Evolutionary conservation across 169 alveolate species (phyloP).

Genomic region (Babesia sp.): DNA sequence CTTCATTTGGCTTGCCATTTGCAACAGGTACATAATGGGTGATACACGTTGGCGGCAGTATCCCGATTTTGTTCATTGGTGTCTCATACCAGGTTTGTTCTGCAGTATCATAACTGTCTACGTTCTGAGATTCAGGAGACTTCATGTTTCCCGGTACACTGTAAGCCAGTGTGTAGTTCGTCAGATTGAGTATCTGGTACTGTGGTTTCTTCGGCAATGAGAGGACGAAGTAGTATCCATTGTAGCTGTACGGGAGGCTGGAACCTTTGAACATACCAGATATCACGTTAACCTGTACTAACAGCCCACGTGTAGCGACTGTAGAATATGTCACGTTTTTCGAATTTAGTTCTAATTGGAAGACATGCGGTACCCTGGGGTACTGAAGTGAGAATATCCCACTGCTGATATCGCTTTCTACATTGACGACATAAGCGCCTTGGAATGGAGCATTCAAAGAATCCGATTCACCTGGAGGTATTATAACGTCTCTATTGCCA

Average conservation of each 20-base stretch:
- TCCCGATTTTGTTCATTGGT: conserved; percentile 63
- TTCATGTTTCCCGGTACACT: conserved; percentile 64
- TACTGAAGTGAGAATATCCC: conserved; percentile 74
- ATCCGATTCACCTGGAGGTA: conserved; percentile 64
- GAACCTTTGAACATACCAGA: conserved; percentile 79
- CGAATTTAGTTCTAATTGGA: conserved; percentile 74
- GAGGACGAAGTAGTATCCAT: conserved; percentile 78
- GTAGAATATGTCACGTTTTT: conserved; percentile 32
- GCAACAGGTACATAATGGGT: conserved; percentile 52
- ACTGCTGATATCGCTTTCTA: conserved; percentile 50
- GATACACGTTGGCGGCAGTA: conserved; percentile 43
- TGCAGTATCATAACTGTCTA: conserved; percentile 55
- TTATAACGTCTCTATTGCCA: conserved; percentile 5
- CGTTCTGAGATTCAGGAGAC: conserved; percentile 53
- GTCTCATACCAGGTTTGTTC: conserved; percentile 42
- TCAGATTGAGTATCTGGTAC: conserved; percentile 78
- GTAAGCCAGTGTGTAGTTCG: conserved; percentile 74
- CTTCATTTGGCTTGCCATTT: conserved; percentile 6
- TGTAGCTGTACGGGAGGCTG: conserved; percentile 79
- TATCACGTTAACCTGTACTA: conserved; percentile 76
- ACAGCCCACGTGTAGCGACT: conserved; percentile 54
- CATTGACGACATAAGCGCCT: conserved; percentile 56
- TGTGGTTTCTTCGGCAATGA: conserved; percentile 77
- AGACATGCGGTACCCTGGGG: conserved; percentile 71
- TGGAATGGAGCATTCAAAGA: conserved; percentile 51